Evolutionary conservation across 148 eudicot species (phyloP).

Genomic region (Chenopodium berlandieri): DNA sequence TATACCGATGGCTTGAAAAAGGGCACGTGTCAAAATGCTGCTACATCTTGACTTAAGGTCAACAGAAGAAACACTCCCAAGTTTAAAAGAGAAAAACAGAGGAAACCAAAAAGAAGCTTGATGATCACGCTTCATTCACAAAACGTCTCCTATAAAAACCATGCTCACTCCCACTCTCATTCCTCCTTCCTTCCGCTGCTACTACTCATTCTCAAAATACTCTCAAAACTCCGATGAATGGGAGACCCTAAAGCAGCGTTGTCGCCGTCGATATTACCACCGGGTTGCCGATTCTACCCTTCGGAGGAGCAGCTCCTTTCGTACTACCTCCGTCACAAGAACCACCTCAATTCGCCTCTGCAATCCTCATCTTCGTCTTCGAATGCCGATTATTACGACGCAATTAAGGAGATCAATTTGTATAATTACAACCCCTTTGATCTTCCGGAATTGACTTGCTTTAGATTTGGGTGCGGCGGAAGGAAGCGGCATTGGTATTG

Average conservation of each 20-base stretch:
- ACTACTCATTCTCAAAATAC: neutral
- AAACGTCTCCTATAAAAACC: neutral
- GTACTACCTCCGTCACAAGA: slow-evolving; percentile 44
- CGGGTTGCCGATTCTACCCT: slow-evolving; percentile 66
- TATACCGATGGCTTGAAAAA: neutral
- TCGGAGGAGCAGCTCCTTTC: slow-evolving; percentile 45
- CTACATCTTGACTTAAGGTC: neutral
- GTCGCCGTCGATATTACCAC: slow-evolving; percentile 30
- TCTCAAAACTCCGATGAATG: slow-evolving; percentile 25
- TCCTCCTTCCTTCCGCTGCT: neutral
- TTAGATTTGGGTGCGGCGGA: slow-evolving; percentile 46
- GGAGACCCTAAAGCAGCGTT: slow-evolving; percentile 30
- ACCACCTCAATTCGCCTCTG: neutral
- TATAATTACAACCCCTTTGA: slow-evolving; percentile 43
- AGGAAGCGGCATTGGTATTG: slow-evolving; percentile 56
- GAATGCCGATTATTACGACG: slow-evolving; percentile 4
- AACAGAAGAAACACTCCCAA: neutral
- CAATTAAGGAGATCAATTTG: slow-evolving; percentile 41
- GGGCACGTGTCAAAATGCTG: neutral
- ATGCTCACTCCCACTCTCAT: neutral
- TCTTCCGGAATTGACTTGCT: slow-evolving; percentile 46
- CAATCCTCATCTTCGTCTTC: neutral
- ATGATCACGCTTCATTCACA: slow-evolving; percentile 4
- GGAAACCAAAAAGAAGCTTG: slow-evolving; percentile 1
- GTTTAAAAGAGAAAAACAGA: neutral